Conservation (phyloP, 441 rosid species). For the Brassica balearica region DNA sequence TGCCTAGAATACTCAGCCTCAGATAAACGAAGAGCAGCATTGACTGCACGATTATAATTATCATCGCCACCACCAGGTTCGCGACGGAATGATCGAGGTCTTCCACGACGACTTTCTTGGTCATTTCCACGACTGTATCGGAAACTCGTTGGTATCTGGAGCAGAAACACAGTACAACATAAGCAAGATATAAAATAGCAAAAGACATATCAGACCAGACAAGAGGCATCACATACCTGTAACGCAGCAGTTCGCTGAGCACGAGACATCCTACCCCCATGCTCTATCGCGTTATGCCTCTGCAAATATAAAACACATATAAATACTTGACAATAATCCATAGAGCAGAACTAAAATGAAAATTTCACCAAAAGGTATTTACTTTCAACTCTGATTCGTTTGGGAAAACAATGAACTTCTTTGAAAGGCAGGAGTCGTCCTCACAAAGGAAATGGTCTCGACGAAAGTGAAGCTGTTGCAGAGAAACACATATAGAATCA, state of each 20-base stretch:
- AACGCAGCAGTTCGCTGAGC: constrained; percentile 90
- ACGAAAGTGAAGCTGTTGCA: constrained; percentile 83
- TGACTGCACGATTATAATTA: constrained; percentile 70
- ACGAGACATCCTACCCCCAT: constrained; percentile 96
- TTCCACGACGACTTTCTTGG: constrained; percentile 79
- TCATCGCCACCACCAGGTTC: constrained; percentile 62
- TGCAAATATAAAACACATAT: constrained; percentile 40
- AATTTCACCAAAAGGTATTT: constrained; percentile 30
- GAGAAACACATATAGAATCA: constrained; percentile 21
- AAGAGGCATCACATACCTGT: constrained; percentile 56
- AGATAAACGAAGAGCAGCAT: constrained; percentile 68
- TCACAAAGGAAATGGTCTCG: constrained; percentile 91
- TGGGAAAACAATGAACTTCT: constrained; percentile 87
- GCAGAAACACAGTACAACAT: constrained; percentile 9
- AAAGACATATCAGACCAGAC: neutral
- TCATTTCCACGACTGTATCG: constrained; percentile 71
- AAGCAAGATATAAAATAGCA: constrained; percentile 12
- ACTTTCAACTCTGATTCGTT: constrained; percentile 95
- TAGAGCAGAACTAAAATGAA: constrained; percentile 16
- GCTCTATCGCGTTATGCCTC: constrained; percentile 93
- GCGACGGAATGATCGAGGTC: constrained; percentile 65
- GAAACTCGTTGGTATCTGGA: constrained; percentile 94
- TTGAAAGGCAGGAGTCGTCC: constrained; percentile 89
- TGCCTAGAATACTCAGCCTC: constrained; percentile 51
- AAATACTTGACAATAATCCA: neutral